These are phyloP conservation scores for Glonium stellatum DNA, from an alignment of 495 filamentous ascomycete genomes.

Conservation along the genomic window DNA sequence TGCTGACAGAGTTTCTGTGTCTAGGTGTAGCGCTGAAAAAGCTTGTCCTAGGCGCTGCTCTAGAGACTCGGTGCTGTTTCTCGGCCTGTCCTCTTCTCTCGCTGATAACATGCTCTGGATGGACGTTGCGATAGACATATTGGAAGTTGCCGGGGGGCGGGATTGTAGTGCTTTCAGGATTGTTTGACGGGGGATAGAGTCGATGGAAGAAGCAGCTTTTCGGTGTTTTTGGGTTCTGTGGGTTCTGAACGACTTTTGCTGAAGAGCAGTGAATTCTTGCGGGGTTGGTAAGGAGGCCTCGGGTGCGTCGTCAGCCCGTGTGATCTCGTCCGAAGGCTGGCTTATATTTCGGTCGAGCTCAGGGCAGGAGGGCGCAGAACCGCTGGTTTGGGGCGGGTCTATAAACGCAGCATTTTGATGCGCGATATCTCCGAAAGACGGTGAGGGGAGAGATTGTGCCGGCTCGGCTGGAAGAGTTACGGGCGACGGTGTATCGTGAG, in stretches of 20 bases:
- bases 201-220: constrained; percentile 55
- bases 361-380: constrained; percentile 8
- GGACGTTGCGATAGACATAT: constrained; percentile 40
- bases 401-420: constrained; percentile 7
- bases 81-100: constrained; percentile 9
- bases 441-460: neutral
- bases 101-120: constrained; percentile 10
- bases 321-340: neutral
- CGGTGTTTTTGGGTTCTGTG: constrained; percentile 40
- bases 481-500: neutral
- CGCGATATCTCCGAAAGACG: neutral
- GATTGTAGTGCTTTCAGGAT: constrained; percentile 85
- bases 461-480: neutral
- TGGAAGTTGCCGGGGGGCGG: constrained; percentile 54
- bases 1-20: constrained; percentile 28
- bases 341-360: neutral
- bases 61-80: constrained; percentile 7
- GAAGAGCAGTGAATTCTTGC: constrained; percentile 18
- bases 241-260: constrained; percentile 40
- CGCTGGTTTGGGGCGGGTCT: constrained; percentile 16
- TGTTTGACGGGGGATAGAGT: constrained; percentile 73
- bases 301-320: constrained; percentile 1
- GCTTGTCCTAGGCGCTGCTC: constrained; percentile 14
- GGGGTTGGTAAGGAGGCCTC: constrained; percentile 12
- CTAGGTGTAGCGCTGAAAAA: constrained; percentile 16